phyloP scores from a whole-genome alignment of 352 stramenopile species.

The Globisporangium spiculum region DNA sequence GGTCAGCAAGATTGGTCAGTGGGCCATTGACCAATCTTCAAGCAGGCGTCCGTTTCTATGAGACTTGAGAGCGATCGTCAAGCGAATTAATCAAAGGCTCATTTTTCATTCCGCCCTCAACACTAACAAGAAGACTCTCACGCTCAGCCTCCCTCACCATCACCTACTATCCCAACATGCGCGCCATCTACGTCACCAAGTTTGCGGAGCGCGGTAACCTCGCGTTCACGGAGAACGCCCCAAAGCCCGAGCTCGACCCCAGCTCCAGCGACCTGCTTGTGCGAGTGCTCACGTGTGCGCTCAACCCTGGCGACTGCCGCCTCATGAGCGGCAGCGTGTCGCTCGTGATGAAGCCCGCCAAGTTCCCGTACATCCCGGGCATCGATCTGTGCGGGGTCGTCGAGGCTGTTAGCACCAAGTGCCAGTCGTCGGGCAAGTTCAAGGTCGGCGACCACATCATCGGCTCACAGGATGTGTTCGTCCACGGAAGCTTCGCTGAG shows the following conservation, averaged over 20 bases:
- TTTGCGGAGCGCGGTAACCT: conserved; percentile 29
- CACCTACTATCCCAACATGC: conserved; percentile 21
- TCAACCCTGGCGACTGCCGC: conserved; percentile 35
- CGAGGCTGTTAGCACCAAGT: conserved; percentile 26
- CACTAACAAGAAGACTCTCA: neutral
- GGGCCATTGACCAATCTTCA: neutral
- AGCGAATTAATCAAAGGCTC: neutral
- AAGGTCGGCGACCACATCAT: conserved; percentile 35
- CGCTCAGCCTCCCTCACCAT: neutral
- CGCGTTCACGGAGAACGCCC: conserved; percentile 19
- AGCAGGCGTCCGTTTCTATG: too few relatives aligned
- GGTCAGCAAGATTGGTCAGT: neutral
- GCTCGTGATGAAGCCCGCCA: conserved; percentile 36
- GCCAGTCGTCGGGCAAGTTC: conserved; percentile 12
- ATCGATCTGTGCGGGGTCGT: conserved; percentile 46
- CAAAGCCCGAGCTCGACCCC: conserved; percentile 19
- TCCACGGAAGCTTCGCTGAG: conserved; percentile 33
- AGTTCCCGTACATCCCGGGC: conserved; percentile 40
- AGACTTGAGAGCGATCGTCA: too few relatives aligned
- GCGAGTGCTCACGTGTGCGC: conserved; percentile 25
- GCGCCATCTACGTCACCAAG: conserved; percentile 36
- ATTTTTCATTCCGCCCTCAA: neutral
- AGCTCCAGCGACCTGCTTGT: conserved; percentile 28
- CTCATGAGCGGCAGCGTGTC: conserved; percentile 35
- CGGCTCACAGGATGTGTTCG: conserved; percentile 20